These are phyloP conservation scores for Pseudogymnoascus sp. DNA, from an alignment of 2,329 filamentous ascomycete species.

Conservation along the genomic window DNA sequence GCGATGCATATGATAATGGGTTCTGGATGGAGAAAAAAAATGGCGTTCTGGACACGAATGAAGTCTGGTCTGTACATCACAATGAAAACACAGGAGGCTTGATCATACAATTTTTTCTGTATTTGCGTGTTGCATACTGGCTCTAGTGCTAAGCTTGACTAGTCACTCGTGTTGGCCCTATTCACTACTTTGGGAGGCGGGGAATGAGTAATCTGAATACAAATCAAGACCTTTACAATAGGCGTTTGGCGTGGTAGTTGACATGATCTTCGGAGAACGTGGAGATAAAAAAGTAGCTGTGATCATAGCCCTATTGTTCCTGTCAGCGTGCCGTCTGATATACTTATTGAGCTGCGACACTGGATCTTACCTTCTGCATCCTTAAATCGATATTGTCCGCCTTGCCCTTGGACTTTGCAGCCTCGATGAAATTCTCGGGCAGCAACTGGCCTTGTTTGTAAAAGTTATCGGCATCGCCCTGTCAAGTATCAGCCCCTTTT, in stretches of 20 bases:
- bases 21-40: conserved; percentile 8
- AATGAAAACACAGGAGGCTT: conserved; percentile 4
- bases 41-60: conserved; percentile 5
- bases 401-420: conserved; percentile 66
- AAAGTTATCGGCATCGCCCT: conserved; percentile 92
- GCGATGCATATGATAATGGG: conserved; percentile 8
- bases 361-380: conserved; percentile 62
- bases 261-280: conserved; percentile 86
- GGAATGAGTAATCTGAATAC: conserved; percentile 1
- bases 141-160: not conserved
- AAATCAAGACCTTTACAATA: conserved; percentile 34
- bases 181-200: not conserved
- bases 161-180: not conserved
- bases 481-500: not conserved
- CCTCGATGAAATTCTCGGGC: conserved; percentile 83
- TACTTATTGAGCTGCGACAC: not conserved
- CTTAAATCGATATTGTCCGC: conserved; percentile 63
- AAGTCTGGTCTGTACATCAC: conserved; percentile 7
- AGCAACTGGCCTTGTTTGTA: conserved; percentile 90
- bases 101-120: not conserved
- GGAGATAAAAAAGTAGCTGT: conserved; percentile 96
- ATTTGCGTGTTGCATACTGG: not conserved
- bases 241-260: conserved; percentile 80
- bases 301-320: conserved; percentile 66
- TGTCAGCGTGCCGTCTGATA: not conserved